Conservation (phyloP, 306 rosid species). For the Corylus avellana region DNA sequence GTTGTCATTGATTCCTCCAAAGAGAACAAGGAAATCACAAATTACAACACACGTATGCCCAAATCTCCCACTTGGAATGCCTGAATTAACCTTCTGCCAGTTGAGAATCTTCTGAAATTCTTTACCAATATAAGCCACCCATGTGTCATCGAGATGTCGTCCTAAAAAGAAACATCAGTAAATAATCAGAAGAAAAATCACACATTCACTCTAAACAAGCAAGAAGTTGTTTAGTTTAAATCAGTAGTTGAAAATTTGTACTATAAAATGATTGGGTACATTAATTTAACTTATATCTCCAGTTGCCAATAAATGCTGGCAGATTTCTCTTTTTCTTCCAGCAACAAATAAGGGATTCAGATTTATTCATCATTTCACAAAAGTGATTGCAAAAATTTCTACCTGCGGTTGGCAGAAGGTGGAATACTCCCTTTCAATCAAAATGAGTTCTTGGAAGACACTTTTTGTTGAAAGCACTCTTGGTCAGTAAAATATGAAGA, state of each 20-base stretch:
- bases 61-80: slow-evolving; percentile 90
- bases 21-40: slow-evolving; percentile 69
- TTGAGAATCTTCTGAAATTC: slow-evolving; percentile 50
- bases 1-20: slow-evolving; percentile 90
- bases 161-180: slow-evolving; percentile 46
- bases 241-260: not conserved
- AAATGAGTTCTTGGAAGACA: not conserved
- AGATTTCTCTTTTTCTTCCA: not conserved
- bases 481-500: not conserved
- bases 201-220: not conserved
- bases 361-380: not conserved
- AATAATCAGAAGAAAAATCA: not conserved
- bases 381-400: not conserved
- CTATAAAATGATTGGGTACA: not conserved
- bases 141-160: slow-evolving; percentile 90
- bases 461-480: not conserved
- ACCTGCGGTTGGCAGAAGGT: not conserved
- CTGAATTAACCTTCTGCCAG: slow-evolving; percentile 79
- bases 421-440: not conserved
- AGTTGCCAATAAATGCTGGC: not conserved
- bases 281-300: too few relatives aligned
- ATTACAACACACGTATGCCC: slow-evolving; percentile 79
- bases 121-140: slow-evolving; percentile 76
- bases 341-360: not conserved
- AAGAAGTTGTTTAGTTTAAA: not conserved